phyloP scores from a whole-genome alignment of 192 early-diverging fungal genomes.

The Helicostylum pulchrum region DNA sequence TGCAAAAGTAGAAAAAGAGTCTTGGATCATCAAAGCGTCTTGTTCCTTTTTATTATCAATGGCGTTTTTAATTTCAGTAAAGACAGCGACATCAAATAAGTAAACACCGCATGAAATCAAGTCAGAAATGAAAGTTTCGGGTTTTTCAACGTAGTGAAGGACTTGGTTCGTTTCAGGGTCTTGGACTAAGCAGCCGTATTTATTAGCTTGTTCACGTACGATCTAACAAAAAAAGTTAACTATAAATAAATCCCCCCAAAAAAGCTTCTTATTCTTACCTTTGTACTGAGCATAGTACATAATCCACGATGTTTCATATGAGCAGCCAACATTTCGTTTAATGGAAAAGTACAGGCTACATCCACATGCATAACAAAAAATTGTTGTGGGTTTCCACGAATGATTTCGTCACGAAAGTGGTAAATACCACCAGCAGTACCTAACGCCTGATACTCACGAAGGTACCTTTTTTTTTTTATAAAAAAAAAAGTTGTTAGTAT shows the following conservation, averaged over 20 bases:
- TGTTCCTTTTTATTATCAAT: slow-evolving; percentile 63
- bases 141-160: slow-evolving; percentile 98
- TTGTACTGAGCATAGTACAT: slow-evolving; percentile 87
- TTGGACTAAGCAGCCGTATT: slow-evolving; percentile 91
- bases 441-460: slow-evolving; percentile 95
- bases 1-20: slow-evolving; percentile 24
- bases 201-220: slow-evolving; percentile 67
- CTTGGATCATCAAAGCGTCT: slow-evolving; percentile 20
- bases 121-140: slow-evolving; percentile 92
- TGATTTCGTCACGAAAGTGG: slow-evolving; percentile 98
- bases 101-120: slow-evolving; percentile 94
- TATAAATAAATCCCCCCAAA: no score
- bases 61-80: slow-evolving; percentile 77
- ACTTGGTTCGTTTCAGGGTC: slow-evolving; percentile 85
- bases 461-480: slow-evolving; percentile 58
- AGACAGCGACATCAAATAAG: slow-evolving; percentile 87
- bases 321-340: slow-evolving; percentile 79
- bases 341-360: slow-evolving; percentile 93
- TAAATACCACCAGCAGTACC: slow-evolving; percentile 98
- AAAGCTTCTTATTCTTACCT: slow-evolving; percentile 47
- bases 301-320: slow-evolving; percentile 80
- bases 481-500: slow-evolving; percentile 1
- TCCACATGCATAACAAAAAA: slow-evolving; percentile 98
- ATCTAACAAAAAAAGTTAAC: slow-evolving; percentile 36
- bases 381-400: slow-evolving; percentile 84